phyloP scores from a whole-genome alignment of 805 yeast species.

The Pichia kluyveri region DNA sequence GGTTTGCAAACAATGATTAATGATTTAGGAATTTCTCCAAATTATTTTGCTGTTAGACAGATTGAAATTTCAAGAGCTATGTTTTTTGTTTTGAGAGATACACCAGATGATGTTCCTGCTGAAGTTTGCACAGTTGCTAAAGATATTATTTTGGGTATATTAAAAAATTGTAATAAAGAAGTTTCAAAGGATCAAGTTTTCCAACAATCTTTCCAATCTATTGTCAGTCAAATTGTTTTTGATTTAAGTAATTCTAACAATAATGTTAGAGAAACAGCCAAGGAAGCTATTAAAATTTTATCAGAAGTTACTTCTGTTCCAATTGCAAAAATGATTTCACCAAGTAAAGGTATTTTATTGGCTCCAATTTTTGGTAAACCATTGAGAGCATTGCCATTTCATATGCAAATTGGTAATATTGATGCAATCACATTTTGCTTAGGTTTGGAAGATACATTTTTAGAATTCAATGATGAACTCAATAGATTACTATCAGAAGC shows the following conservation, averaged over 20 bases:
- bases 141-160: slow-evolving; percentile 50
- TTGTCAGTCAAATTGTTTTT: slow-evolving; percentile 83
- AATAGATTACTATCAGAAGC: slow-evolving; percentile 83
- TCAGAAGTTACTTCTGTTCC: slow-evolving; percentile 65
- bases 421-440: slow-evolving; percentile 94
- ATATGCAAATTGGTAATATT: slow-evolving; percentile 97
- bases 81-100: slow-evolving; percentile 83
- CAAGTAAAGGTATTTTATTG: slow-evolving; percentile 71
- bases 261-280: slow-evolving; percentile 75
- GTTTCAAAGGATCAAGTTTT: slow-evolving; percentile 52
- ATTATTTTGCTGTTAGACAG: slow-evolving; percentile 71
- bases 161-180: slow-evolving; percentile 57
- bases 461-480: slow-evolving; percentile 83
- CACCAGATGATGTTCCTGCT: slow-evolving; percentile 80
- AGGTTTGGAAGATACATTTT: slow-evolving; percentile 67
- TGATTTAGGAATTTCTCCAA: slow-evolving; percentile 56
- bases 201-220: slow-evolving; percentile 68
- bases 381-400: slow-evolving; percentile 90
- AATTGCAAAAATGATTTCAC: slow-evolving; percentile 65
- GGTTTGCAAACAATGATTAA: slow-evolving; percentile 70
- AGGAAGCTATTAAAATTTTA: slow-evolving; percentile 54
- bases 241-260: slow-evolving; percentile 87
- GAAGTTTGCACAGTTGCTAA: slow-evolving; percentile 68
- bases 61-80: slow-evolving; percentile 79
- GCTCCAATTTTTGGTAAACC: slow-evolving; percentile 98